Conservation (phyloP, 331 rosid species). For the Pyrus hybrid region DNA sequence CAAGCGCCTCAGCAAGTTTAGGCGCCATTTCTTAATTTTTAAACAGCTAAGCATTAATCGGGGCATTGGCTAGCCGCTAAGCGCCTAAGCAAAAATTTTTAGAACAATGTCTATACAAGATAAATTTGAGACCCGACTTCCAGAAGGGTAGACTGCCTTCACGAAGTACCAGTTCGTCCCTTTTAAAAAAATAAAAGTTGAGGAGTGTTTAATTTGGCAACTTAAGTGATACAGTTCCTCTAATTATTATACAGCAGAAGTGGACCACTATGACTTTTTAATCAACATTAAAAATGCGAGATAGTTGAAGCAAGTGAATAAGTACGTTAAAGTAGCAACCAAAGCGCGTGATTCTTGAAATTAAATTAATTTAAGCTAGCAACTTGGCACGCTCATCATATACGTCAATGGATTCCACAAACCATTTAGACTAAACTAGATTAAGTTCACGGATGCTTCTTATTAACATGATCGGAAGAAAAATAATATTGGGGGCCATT, state of each 20-base stretch:
- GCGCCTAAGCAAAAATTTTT: too few relatives aligned
- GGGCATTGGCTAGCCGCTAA: rapidly evolving
- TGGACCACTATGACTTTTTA: neutral
- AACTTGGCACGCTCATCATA: neutral
- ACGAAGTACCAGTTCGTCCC: too few relatives aligned
- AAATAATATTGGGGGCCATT: neutral
- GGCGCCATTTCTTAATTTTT: too few relatives aligned
- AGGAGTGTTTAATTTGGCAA: too few relatives aligned
- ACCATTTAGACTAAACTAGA: neutral
- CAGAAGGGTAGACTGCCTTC: too few relatives aligned
- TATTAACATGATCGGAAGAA: neutral
- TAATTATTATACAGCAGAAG: too few relatives aligned
- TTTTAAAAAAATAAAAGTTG: too few relatives aligned
- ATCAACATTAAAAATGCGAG: neutral
- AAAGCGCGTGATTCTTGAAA: neutral
- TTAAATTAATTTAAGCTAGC: neutral
- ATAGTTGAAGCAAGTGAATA: neutral
- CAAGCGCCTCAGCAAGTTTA: too few relatives aligned
- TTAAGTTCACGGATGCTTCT: neutral
- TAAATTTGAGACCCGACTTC: too few relatives aligned
- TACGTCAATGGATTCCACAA: neutral
- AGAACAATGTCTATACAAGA: too few relatives aligned
- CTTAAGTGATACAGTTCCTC: too few relatives aligned
- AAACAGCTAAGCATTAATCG: too few relatives aligned
- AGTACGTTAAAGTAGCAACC: neutral